Evolutionary conservation across 139 green algal species (phyloP).

Genomic region (Chlorella ohadii): DNA sequence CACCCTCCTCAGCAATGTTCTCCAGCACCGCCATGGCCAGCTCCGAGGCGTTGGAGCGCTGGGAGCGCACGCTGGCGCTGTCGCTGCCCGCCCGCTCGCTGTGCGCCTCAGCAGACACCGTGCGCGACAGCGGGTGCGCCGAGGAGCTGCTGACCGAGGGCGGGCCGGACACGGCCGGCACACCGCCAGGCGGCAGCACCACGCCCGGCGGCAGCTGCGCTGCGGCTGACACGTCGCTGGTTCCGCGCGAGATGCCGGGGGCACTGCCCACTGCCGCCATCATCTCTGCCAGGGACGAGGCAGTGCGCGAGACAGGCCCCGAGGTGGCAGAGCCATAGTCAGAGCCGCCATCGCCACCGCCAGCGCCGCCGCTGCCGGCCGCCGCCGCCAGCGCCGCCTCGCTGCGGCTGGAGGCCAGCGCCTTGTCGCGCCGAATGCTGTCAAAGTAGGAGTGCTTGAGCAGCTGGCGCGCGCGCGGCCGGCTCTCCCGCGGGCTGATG

Average conservation of each 20-base stretch:
- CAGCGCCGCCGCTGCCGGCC: background rate
- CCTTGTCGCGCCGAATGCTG: slow-evolving; percentile 58
- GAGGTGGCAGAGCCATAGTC: background rate
- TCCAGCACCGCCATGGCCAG: slow-evolving; percentile 40
- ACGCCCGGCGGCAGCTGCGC: too few species aligned
- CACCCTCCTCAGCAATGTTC: slow-evolving; percentile 28
- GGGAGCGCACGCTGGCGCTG: slow-evolving; percentile 16
- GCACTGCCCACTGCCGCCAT: background rate
- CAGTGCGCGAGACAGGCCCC: slow-evolving; percentile 21
- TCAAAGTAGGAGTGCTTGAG: slow-evolving; percentile 95
- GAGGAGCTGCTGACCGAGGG: too few species aligned
- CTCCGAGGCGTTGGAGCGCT: slow-evolving; percentile 43
- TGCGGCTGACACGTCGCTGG: too few species aligned
- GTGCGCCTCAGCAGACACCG: slow-evolving; percentile 7
- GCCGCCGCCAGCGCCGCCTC: slow-evolving; percentile 15
- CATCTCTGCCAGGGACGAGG: slow-evolving; percentile 19
- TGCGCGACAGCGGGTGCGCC: slow-evolving; percentile 9
- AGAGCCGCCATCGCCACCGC: background rate
- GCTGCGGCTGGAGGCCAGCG: slow-evolving; percentile 14
- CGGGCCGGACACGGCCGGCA: background rate
- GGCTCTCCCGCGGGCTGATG: slow-evolving; percentile 72
- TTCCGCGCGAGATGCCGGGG: too few species aligned
- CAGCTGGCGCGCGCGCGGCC: slow-evolving; percentile 87
- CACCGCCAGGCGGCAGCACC: too few species aligned
- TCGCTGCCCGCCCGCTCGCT: slow-evolving; percentile 13